Conservation (phyloP, 768 basidiomycete genomes). For the Aureoboletus auriporus region DNA sequence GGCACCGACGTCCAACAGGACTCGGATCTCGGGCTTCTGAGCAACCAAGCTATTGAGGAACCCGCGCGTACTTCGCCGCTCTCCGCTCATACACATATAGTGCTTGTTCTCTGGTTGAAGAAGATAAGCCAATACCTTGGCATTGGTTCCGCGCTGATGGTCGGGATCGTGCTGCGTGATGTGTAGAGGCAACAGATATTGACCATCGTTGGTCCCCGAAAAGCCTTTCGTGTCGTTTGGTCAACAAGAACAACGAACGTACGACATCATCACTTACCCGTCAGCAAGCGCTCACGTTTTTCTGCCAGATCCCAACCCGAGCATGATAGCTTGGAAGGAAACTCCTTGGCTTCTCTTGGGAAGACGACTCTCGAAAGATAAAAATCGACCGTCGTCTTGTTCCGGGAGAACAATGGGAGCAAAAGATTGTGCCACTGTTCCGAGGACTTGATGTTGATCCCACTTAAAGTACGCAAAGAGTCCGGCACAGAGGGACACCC, state of each 20-base stretch:
- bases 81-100: conserved; percentile 6
- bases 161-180: conserved; percentile 22
- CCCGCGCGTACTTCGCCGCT: conserved; percentile 13
- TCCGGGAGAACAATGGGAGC: too few species aligned
- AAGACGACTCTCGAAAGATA: too few species aligned
- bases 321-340: too few species aligned
- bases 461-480: too few species aligned
- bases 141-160: conserved; percentile 15
- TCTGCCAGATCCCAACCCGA: too few species aligned
- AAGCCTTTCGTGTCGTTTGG: conserved; percentile 8
- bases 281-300: too few species aligned
- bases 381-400: too few species aligned
- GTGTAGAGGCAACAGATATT: conserved; percentile 26
- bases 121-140: conserved; percentile 17
- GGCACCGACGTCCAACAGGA: conserved; percentile 50
- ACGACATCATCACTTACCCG: too few species aligned
- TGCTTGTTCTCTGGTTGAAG: conserved; percentile 21
- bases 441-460: too few species aligned
- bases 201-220: conserved; percentile 26
- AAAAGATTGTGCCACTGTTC: too few species aligned
- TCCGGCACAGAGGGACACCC: too few species aligned
- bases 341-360: too few species aligned
- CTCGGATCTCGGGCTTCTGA: conserved; percentile 33
- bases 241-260: background rate
- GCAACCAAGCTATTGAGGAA: conserved; percentile 29